Base-by-base conservation (phyloP, 1,284 basidiomycete genomes). In the Moesziomyces parantarcticus region DNA sequence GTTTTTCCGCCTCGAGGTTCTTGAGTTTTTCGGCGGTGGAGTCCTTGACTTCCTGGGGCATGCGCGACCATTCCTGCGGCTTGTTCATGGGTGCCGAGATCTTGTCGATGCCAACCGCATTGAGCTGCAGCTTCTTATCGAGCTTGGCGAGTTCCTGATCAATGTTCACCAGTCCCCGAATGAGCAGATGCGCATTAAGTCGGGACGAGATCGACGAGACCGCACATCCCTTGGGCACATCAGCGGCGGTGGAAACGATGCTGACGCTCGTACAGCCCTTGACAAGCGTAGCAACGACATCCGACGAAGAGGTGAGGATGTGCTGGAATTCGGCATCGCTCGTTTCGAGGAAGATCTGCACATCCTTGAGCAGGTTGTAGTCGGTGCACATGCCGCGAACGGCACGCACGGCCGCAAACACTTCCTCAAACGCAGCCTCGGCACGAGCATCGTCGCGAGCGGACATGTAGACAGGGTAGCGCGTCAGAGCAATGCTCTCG, bases 331-430 rank as follows among this genome's bases (percentile, higher is more conserved):
- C 85, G n/a, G 89, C 86, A 7, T 87, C 87, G 79, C 90, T 89
- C 0, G 89, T 87, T 66, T 93, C 90, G 71, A 98, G 86, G 84
- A 91, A 93, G 62, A 95, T 94, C 84, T 94, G 92, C 41, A 96
- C 91, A 79, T 97, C 92, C 40, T 87, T 91, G 76, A 93, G 92
- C 47, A 99, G 85, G 84, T 92, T 93, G 85, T 97, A 99, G n/a
- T 92, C 90, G 3, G 92, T 91, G 18, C 92, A 91, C 48, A 98
- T 87, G 0, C 92, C 95, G 39, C 97, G 90, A 13, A 92, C 90
- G 2, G 91, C 86, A 77, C 90, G 91, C 80, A 97, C 88, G 1
- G 89, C 89, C 23, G 89, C 87, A 84, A 97, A 94, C 36, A 95
- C 90, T 49, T 92, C 87, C 79, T 96, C 93, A 81, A 99, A 99